phyloP scores from a whole-genome alignment of 306 rosid species.

The Comarum palustre region DNA sequence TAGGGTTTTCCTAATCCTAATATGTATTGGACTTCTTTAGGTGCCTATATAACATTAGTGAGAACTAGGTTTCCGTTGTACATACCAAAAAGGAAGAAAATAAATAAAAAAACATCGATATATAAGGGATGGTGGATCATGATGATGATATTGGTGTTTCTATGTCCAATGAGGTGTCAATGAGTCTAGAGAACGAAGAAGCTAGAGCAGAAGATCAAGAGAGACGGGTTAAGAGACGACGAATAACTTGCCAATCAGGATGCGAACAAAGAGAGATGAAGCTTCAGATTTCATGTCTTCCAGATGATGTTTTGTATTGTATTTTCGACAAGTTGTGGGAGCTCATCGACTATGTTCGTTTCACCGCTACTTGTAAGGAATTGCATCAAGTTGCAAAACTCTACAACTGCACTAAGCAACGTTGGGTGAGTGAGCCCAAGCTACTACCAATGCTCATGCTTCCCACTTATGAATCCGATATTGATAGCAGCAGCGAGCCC shows the following conservation, averaged over 20 bases:
- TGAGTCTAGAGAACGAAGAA: background rate
- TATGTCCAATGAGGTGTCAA: background rate
- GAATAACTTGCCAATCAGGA: background rate
- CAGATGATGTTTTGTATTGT: background rate
- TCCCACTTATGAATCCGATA: background rate
- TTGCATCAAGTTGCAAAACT: background rate
- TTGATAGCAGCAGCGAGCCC: no score
- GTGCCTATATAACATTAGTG: no score
- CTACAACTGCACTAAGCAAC: background rate
- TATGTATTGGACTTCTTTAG: no score
- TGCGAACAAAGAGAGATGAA: background rate
- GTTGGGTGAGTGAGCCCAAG: background rate
- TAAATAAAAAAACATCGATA: no score
- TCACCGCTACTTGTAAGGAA: background rate
- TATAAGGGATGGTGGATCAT: background rate
- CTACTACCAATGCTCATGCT: background rate
- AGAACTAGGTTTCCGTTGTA: no score
- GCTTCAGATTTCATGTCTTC: background rate
- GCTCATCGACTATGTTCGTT: background rate
- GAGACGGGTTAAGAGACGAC: background rate
- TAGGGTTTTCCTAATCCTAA: no score
- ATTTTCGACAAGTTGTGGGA: background rate
- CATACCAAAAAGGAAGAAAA: no score
- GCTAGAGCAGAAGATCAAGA: no score
- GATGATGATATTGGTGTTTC: background rate